Base-by-base conservation (phyloP, 768 basidiomycete species). In the Tulasnella sp. region DNA sequence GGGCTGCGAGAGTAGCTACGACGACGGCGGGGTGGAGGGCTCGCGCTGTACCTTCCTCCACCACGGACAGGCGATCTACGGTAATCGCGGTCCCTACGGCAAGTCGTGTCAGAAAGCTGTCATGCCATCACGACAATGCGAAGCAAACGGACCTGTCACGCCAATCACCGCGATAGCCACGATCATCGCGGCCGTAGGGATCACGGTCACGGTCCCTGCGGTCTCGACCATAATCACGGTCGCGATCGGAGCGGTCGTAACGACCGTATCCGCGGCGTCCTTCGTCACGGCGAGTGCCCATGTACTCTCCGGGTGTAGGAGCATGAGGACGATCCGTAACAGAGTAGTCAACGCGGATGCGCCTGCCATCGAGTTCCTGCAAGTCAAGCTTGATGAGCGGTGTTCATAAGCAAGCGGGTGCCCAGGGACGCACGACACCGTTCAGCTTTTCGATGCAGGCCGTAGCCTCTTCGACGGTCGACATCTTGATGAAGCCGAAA, bases 401-500 rank as follows among this genome's bases (percentile, higher is more conserved):
- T 35, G 44, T 26, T 40, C 17, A 29, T 36, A 41, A 22, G n/a
- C 6, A 36, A 29, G 40, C 39, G 7, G 73, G 35, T 26, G 40
- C 37, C 34, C 5, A 16, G 12, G 36, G 19, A 86, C 92, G 76
- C 80, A 95, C 94, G 64, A 95, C 81, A 44, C 97, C 97, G 78
- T 98, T 98, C 64, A 98, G 83, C 77, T 93, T 91, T 74, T 89
- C 87, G 77, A 99, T 91, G 81, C 92, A 95, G 36, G 89, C 83
- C 34, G 87, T 83, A 9, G 96, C 96, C 75, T 97, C 96, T 73
- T 94, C 92, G n/a, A 89, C 86, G 41, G 84, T 85, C 16, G 86
- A 85, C 95, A 99, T 98, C 75, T 89, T 90, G 81, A 99, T 95
- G 79, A 99, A 99, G 52, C 96, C 96, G 76, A 99, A 99, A 12